These are phyloP conservation scores for Candida insectorum DNA, from an alignment of 805 yeast genomes.

Conservation along the genomic window DNA sequence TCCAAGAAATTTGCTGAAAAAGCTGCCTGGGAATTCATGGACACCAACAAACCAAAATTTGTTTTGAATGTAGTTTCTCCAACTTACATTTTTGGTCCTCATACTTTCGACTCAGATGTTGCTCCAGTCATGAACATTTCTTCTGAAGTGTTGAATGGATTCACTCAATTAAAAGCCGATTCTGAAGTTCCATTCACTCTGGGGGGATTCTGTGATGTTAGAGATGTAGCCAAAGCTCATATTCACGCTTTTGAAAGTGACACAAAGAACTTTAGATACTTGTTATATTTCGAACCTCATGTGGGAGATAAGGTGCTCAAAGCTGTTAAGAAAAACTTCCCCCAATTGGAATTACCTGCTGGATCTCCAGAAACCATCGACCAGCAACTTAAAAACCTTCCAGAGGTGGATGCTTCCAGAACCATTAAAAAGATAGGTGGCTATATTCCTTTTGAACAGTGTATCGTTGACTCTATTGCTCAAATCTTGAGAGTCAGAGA, in stretches of 20 bases:
- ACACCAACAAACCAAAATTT: slow-evolving; percentile 27
- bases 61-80: slow-evolving; percentile 50
- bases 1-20: slow-evolving; percentile 61
- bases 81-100: slow-evolving; percentile 58
- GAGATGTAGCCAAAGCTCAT: slow-evolving; percentile 1
- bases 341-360: slow-evolving; percentile 14
- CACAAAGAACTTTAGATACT: slow-evolving; percentile 12
- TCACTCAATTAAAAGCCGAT: slow-evolving; percentile 20
- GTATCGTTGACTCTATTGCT: slow-evolving; percentile 38
- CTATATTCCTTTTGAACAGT: slow-evolving; percentile 33
- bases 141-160: slow-evolving; percentile 25
- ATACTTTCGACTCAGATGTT: slow-evolving; percentile 37
- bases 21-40: slow-evolving; percentile 56
- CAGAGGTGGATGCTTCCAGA: slow-evolving; percentile 1
- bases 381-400: too few species aligned
- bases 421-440: slow-evolving; percentile 1
- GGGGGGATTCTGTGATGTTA: slow-evolving; percentile 17
- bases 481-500: too few species aligned
- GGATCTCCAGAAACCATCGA: slow-evolving; percentile 10
- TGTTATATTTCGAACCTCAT: slow-evolving; percentile 8
- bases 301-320: slow-evolving; percentile 4
- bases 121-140: slow-evolving; percentile 33
- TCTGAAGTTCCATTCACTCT: slow-evolving; percentile 11
- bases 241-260: slow-evolving; percentile 39
- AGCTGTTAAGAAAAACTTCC: slow-evolving; percentile 18